A percentile compares a stretch with the other conserved stretches of the same genome.
phyloP scores from a whole-genome alignment of 2,329 filamentous ascomycete genomes.

The Pyrenochaeta sp. region DNA sequence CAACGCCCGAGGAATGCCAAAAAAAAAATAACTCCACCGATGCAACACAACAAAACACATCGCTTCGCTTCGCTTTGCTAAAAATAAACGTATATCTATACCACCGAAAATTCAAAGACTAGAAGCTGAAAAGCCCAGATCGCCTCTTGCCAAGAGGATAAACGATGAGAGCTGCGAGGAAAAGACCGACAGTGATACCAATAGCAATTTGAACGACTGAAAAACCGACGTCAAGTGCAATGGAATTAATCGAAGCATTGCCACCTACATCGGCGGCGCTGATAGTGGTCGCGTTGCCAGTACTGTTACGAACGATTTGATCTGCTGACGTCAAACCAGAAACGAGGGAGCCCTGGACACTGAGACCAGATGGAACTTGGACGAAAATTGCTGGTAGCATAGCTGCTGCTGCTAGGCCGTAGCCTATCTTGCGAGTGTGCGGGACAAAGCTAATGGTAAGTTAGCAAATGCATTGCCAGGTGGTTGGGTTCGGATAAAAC shows the following conservation, averaged over 20 bases:
- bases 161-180: constrained; percentile 57
- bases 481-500: background rate
- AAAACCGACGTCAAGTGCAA: constrained; percentile 58
- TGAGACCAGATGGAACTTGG: constrained; percentile 67
- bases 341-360: constrained; percentile 64
- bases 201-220: constrained; percentile 60
- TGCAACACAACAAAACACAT: too few relatives aligned
- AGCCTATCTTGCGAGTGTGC: constrained; percentile 58
- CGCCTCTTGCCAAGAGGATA: constrained; percentile 59
- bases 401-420: constrained; percentile 81
- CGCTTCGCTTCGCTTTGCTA: too few relatives aligned
- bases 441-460: constrained; percentile 27
- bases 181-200: constrained; percentile 60
- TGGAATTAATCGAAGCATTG: constrained; percentile 46
- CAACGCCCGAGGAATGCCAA: too few relatives aligned
- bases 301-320: constrained; percentile 59
- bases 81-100: background rate
- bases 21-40: too few relatives aligned
- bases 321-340: constrained; percentile 65
- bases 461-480: background rate
- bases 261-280: constrained; percentile 31
- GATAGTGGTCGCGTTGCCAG: constrained; percentile 52
- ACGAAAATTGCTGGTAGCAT: constrained; percentile 88
- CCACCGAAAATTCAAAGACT: background rate
- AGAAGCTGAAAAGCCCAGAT: constrained; percentile 48